Evolutionary conservation across 139 green algal species (phyloP).

Genomic region (Coelastrella sp.): DNA sequence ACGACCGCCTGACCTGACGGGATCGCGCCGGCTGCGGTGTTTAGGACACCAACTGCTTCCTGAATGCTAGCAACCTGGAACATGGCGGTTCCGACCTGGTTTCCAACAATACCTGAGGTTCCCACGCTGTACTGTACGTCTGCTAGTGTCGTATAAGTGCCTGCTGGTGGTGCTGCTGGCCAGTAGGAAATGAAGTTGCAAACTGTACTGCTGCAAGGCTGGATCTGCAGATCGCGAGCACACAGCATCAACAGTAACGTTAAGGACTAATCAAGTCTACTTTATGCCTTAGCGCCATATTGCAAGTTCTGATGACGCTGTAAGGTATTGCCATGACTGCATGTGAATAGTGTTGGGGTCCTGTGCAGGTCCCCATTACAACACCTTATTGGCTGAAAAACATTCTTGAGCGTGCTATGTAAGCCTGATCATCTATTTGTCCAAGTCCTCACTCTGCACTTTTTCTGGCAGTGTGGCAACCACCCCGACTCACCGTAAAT

Average conservation of each 20-base stretch:
- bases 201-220: conserved; percentile 30
- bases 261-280: too few species aligned
- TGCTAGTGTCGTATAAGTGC: conserved; percentile 32
- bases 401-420: too few species aligned
- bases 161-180: conserved; percentile 11
- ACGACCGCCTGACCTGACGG: conserved; percentile 18
- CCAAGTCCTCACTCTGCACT: too few species aligned
- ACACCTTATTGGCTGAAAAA: too few species aligned
- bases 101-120: not conserved
- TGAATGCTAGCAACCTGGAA: not conserved
- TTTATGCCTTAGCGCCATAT: too few species aligned
- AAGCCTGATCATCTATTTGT: too few species aligned
- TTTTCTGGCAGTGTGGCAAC: not conserved
- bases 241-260: not conserved
- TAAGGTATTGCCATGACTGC: too few species aligned
- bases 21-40: conserved; percentile 5
- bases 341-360: too few species aligned
- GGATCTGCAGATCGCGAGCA: conserved; percentile 33
- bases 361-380: too few species aligned
- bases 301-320: not conserved
- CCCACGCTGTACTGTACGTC: conserved; percentile 38
- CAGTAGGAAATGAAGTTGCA: conserved; percentile 42
- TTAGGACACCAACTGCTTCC: conserved; percentile 21
- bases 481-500: conserved; percentile 6
- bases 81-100: not conserved